phyloP scores from a whole-genome alignment of 2,329 filamentous ascomycete genomes.

The Xylariaceae sp. region DNA sequence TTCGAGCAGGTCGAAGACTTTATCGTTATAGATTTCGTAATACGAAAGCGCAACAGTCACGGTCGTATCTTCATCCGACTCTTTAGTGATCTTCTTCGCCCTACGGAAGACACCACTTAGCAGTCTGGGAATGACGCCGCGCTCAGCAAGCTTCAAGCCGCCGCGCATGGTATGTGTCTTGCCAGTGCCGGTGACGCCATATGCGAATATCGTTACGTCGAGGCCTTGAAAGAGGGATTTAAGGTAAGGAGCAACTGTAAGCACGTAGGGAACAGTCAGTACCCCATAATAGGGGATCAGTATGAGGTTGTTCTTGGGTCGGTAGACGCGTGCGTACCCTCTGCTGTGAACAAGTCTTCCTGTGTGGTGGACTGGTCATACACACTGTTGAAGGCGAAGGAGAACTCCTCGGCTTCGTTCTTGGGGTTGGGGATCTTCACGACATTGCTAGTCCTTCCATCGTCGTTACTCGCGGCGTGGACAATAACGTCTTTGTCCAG shows the following conservation, averaged over 20 bases:
- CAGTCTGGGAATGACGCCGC: conserved; percentile 85
- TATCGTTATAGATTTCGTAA: conserved; percentile 97
- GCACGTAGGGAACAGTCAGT: conserved; percentile 17
- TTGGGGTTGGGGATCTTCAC: conserved; percentile 93
- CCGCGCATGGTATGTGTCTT: conserved; percentile 98
- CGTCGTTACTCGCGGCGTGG: conserved; percentile 65
- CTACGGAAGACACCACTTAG: conserved; percentile 85
- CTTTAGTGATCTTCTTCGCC: conserved; percentile 84
- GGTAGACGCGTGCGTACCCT: conserved; percentile 63
- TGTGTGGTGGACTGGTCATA: conserved; percentile 83
- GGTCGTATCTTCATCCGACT: conserved; percentile 70
- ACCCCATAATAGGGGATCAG: conserved; percentile 6
- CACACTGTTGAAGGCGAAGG: conserved; percentile 92
- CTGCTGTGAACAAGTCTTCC: conserved; percentile 84
- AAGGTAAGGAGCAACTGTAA: conserved; percentile 80
- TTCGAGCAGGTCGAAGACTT: conserved; percentile 90
- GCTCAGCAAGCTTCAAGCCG: conserved; percentile 81
- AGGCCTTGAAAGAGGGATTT: conserved; percentile 91
- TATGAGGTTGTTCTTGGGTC: conserved; percentile 33
- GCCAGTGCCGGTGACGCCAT: conserved; percentile 90
- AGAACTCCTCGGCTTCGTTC: conserved; percentile 88
- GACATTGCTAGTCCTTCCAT: conserved; percentile 67
- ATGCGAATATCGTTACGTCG: conserved; percentile 89
- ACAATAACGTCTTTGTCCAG: conserved; percentile 88
- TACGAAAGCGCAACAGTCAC: conserved; percentile 83